Conservation (phyloP, 371 early-diverging fungal genomes). For the Parasitella parasitica region DNA sequence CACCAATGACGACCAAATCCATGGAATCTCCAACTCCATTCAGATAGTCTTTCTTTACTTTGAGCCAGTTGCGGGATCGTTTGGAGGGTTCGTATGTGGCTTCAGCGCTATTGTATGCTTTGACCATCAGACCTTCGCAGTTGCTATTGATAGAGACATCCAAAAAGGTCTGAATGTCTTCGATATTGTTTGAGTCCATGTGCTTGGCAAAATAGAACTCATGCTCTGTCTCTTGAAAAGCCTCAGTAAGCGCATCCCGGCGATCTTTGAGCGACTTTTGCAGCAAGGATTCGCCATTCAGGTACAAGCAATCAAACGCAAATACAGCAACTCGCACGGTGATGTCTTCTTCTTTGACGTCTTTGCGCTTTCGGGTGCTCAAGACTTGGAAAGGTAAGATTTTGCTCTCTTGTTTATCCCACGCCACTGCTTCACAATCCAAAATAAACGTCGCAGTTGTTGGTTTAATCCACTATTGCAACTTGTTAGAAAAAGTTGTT, state of each 20-base stretch:
- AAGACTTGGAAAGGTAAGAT: constrained; percentile 99
- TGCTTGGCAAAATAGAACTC: constrained; percentile 91
- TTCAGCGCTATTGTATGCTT: constrained; percentile 81
- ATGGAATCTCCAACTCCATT: constrained; percentile 94
- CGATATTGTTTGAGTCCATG: constrained; percentile 81
- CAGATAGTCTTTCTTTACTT: constrained; percentile 99
- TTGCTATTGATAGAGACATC: constrained; percentile 86
- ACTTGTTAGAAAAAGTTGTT: not conserved
- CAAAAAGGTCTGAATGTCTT: constrained; percentile 95
- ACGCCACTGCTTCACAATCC: constrained; percentile 99
- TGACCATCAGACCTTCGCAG: constrained; percentile 99
- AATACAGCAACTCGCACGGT: constrained; percentile 96
- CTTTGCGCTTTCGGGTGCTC: constrained; percentile 97
- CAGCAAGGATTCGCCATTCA: constrained; percentile 91
- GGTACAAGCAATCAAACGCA: constrained; percentile 97
- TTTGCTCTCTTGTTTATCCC: constrained; percentile 83
- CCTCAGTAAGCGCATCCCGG: constrained; percentile 70
- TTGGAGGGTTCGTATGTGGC: constrained; percentile 98
- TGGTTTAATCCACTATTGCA: constrained; percentile 60
- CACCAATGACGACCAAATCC: constrained; percentile 99
- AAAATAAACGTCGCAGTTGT: constrained; percentile 89
- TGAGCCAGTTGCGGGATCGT: constrained; percentile 99
- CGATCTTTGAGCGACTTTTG: constrained; percentile 79
- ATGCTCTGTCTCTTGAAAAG: constrained; percentile 82
- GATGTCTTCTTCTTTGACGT: constrained; percentile 88